Conservation (phyloP, 345 rosid genomes). For the Gossypium herbaceum region DNA sequence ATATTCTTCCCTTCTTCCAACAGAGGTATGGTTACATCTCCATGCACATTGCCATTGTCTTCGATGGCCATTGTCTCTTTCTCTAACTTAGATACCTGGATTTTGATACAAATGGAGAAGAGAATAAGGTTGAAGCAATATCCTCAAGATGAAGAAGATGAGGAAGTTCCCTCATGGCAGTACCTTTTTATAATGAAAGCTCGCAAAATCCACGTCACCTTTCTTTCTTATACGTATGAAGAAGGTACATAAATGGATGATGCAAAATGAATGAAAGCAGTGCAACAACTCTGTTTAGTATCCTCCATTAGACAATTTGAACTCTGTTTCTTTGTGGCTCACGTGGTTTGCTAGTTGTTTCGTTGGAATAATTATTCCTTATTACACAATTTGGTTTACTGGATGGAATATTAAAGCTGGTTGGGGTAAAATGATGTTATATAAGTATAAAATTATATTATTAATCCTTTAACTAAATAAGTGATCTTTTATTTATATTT, state of each 20-base stretch:
- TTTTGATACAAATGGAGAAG: not conserved
- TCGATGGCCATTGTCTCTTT: constrained; percentile 30
- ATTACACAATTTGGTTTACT: too few species aligned
- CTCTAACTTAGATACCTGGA: not conserved
- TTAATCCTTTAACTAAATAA: too few species aligned
- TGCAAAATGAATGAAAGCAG: too few species aligned
- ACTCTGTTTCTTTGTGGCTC: not conserved
- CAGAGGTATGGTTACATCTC: constrained; percentile 36
- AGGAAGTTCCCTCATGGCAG: not conserved
- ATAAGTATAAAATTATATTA: too few species aligned
- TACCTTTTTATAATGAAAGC: too few species aligned
- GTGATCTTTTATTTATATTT: too few species aligned
- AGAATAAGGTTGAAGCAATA: not conserved
- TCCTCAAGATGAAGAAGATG: not conserved
- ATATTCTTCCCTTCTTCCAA: constrained; percentile 19
- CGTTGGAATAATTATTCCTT: too few species aligned
- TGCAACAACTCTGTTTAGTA: not conserved
- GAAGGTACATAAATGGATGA: too few species aligned
- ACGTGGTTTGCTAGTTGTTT: not conserved
- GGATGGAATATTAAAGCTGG: too few species aligned
- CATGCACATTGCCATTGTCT: constrained; percentile 23
- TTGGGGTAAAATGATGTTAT: too few species aligned
- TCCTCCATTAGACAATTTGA: not conserved
- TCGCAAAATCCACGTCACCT: too few species aligned
- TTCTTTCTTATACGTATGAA: too few species aligned